phyloP scores from a whole-genome alignment of 495 filamentous ascomycete genomes.

The Usnea hakonensis region DNA sequence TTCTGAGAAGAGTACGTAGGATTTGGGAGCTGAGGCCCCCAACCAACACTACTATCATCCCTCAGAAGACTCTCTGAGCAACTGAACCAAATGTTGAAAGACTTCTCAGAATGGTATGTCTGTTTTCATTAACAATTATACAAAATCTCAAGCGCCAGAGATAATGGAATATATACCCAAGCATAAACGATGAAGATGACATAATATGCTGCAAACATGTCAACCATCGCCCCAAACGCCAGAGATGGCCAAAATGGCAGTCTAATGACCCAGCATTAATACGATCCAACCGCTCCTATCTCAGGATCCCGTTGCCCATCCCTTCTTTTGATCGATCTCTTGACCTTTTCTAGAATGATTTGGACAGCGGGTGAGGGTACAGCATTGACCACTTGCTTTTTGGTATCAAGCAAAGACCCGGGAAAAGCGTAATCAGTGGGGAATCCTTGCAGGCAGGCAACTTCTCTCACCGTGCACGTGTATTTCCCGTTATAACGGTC shows the following conservation, averaged over 20 bases:
- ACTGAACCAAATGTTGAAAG: no score
- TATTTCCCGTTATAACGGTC: neutral
- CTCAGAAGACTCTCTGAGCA: neutral
- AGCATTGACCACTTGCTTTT: neutral
- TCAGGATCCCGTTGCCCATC: neutral
- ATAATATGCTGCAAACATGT: neutral
- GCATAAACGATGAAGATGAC: neutral
- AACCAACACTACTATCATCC: neutral
- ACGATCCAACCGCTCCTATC: neutral
- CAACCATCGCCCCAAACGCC: neutral
- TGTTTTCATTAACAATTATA: neutral
- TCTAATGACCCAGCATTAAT: neutral
- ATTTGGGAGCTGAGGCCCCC: no score
- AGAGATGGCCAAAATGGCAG: neutral
- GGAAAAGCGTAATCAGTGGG: neutral
- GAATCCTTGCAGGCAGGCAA: neutral
- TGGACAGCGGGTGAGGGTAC: neutral
- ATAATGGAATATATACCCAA: neutral
- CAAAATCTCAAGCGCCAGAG: neutral
- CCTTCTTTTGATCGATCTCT: neutral
- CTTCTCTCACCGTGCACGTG: neutral
- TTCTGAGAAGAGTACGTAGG: slow-evolving; percentile 2
- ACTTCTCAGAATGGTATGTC: neutral
- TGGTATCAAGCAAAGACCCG: neutral
- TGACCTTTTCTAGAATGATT: neutral